These are phyloP conservation scores for Aspergillus ochraceus DNA, from an alignment of 2,329 filamentous ascomycete species.

Conservation along the genomic window DNA sequence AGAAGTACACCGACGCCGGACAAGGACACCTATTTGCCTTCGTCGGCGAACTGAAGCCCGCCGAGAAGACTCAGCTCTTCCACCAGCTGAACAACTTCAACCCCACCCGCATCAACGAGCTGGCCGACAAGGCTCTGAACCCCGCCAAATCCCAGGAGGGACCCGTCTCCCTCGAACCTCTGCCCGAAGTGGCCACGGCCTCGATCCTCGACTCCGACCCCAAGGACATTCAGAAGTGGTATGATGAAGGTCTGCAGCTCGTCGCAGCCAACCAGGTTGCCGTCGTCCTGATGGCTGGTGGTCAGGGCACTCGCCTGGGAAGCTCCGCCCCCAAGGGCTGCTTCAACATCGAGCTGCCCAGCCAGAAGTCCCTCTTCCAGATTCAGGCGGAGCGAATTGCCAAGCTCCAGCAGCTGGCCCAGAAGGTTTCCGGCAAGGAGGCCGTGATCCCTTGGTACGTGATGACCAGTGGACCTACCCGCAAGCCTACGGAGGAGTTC, in stretches of 20 bases:
- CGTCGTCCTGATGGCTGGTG: slow-evolving; percentile 95
- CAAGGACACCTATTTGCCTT: slow-evolving; percentile 86
- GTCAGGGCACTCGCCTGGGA: slow-evolving; percentile 90
- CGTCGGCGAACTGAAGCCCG: slow-evolving; percentile 73
- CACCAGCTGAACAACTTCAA: slow-evolving; percentile 80
- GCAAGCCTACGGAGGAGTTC: slow-evolving; percentile 87
- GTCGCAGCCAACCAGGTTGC: slow-evolving; percentile 70
- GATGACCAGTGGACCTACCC: slow-evolving; percentile 96
- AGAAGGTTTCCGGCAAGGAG: slow-evolving; percentile 62
- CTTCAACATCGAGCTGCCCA: slow-evolving; percentile 93
- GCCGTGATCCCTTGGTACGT: slow-evolving; percentile 93
- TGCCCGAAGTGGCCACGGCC: slow-evolving; percentile 81
- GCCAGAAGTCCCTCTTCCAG: slow-evolving; percentile 93
- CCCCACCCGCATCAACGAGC: slow-evolving; percentile 81
- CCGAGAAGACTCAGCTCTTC: slow-evolving; percentile 77
- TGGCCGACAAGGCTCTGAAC: slow-evolving; percentile 78
- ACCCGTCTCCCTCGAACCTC: slow-evolving; percentile 70
- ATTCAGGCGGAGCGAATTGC: slow-evolving; percentile 93
- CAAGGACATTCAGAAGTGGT: slow-evolving; percentile 80
- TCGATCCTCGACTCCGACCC: slow-evolving; percentile 87
- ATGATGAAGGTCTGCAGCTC: slow-evolving; percentile 66
- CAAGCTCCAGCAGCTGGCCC: slow-evolving; percentile 79
- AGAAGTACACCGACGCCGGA: slow-evolving; percentile 70
- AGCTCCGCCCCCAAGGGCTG: slow-evolving; percentile 96
- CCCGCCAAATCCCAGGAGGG: slow-evolving; percentile 61